Percentiles rank a stretch among this genome's conserved stretches.
phyloP scores from a whole-genome alignment of 768 basidiomycete species.

The Cystobasidium onofrii region DNA sequence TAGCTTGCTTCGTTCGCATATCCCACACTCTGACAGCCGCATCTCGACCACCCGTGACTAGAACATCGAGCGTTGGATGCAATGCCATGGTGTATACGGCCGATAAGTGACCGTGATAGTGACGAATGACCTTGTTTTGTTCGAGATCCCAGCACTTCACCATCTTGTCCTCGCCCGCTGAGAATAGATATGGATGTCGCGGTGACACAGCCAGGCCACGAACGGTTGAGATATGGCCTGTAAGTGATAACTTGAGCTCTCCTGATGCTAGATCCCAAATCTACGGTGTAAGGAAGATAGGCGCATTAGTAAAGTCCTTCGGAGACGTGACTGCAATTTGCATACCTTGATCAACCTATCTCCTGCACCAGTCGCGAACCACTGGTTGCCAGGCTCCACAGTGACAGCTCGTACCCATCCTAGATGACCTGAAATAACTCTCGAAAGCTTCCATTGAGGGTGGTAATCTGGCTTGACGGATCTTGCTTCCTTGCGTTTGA shows the following conservation, averaged over 20 bases:
- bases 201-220: slow-evolving; percentile 85
- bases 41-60: slow-evolving; percentile 91
- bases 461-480: slow-evolving; percentile 94
- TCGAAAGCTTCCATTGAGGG: slow-evolving; percentile 86
- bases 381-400: slow-evolving; percentile 94
- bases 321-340: background rate
- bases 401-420: slow-evolving; percentile 96
- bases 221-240: slow-evolving; percentile 95
- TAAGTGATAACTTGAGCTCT: slow-evolving; percentile 91
- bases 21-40: slow-evolving; percentile 96
- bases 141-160: slow-evolving; percentile 99
- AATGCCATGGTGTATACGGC: slow-evolving; percentile 88
- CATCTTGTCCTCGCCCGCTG: slow-evolving; percentile 99
- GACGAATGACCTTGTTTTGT: slow-evolving; percentile 95
- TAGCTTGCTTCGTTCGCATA: slow-evolving; percentile 94
- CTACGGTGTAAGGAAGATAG: slow-evolving; percentile 33
- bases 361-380: slow-evolving; percentile 97
- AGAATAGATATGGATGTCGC: slow-evolving; percentile 93
- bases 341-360: slow-evolving; percentile 81
- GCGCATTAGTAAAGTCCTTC: background rate
- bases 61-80: slow-evolving; percentile 89
- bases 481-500: slow-evolving; percentile 83
- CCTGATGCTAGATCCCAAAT: slow-evolving; percentile 97
- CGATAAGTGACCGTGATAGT: slow-evolving; percentile 96
- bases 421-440: slow-evolving; percentile 94